A percentile compares a stretch with the other conserved stretches of the same genome.
Evolutionary conservation across 306 rosid genomes (phyloP).

Genomic region (Castanea mollissima): DNA sequence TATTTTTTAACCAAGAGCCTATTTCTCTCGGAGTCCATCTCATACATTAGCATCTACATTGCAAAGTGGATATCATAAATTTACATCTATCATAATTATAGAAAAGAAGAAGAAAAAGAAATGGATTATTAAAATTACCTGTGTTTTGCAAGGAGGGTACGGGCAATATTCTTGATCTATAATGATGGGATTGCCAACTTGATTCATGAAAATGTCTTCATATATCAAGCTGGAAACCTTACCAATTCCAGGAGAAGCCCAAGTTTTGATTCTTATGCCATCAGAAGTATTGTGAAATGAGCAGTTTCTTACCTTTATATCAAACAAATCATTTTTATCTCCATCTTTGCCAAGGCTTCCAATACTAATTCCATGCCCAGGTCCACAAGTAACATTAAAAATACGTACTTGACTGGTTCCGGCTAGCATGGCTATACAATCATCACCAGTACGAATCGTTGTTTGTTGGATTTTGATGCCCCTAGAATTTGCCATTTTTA

Average conservation of each 20-base stretch:
- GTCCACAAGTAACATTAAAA: conserved; percentile 44
- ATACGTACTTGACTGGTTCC: conserved; percentile 38
- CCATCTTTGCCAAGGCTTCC: conserved; percentile 55
- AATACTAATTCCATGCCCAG: conserved; percentile 73
- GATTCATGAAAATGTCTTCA: conserved; percentile 47
- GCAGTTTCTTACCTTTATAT: conserved; percentile 42
- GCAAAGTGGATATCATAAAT: too few species aligned
- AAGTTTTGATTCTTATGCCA: conserved; percentile 68
- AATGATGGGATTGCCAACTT: conserved; percentile 42
- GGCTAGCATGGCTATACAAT: conserved; percentile 49
- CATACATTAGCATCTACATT: too few species aligned
- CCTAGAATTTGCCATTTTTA: conserved; percentile 42
- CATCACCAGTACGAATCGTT: conserved; percentile 50
- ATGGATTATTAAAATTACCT: conserved; percentile 16
- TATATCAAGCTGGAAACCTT: conserved; percentile 34
- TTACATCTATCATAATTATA: neutral
- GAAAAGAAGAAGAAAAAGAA: neutral
- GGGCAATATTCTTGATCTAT: conserved; percentile 69
- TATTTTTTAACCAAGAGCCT: too few species aligned
- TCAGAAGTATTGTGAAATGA: conserved; percentile 32
- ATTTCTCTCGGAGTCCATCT: too few species aligned
- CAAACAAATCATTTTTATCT: conserved; percentile 34
- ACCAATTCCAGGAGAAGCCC: conserved; percentile 35
- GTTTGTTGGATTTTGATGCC: conserved; percentile 27
- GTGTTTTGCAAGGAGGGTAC: conserved; percentile 4